phyloP scores from a whole-genome alignment of 2,329 filamentous ascomycete species.

The Colletotrichum shisoi region DNA sequence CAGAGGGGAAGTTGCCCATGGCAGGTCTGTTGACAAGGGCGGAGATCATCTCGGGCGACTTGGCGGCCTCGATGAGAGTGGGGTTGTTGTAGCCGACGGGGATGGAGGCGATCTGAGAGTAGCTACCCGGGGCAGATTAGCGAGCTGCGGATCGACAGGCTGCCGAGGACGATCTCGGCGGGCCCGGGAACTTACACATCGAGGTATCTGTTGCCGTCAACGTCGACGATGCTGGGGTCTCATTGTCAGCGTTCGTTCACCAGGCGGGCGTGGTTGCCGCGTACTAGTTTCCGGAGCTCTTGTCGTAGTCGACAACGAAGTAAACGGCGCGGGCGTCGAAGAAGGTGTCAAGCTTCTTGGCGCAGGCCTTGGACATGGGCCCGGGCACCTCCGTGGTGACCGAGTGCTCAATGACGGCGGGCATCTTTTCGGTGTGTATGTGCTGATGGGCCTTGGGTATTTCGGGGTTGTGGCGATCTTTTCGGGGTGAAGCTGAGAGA shows the following conservation, averaged over 20 bases:
- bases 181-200: conserved; percentile 53
- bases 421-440: conserved; percentile 43
- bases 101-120: conserved; percentile 85
- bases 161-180: conserved; percentile 25
- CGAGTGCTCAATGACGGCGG: conserved; percentile 47
- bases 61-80: conserved; percentile 69
- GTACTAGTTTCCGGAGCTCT: conserved; percentile 61
- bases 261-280: conserved; percentile 8
- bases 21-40: conserved; percentile 81
- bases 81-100: conserved; percentile 85
- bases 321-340: conserved; percentile 62
- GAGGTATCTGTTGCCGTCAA: conserved; percentile 59
- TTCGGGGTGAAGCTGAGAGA: background rate
- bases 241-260: background rate
- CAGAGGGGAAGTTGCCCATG: conserved; percentile 80
- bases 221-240: conserved; percentile 53
- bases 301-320: conserved; percentile 62
- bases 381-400: conserved; percentile 53
- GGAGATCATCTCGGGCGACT: conserved; percentile 74
- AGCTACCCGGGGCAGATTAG: conserved; percentile 52
- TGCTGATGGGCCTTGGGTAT: background rate
- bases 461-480: background rate
- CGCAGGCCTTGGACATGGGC: conserved; percentile 51
- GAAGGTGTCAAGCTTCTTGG: conserved; percentile 56
- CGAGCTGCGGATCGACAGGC: conserved; percentile 17